A percentile compares a stretch with the other conserved stretches of the same genome.
Evolutionary conservation across 2,329 filamentous ascomycete genomes (phyloP).

Genomic region (Sclerotinia subarctica): DNA sequence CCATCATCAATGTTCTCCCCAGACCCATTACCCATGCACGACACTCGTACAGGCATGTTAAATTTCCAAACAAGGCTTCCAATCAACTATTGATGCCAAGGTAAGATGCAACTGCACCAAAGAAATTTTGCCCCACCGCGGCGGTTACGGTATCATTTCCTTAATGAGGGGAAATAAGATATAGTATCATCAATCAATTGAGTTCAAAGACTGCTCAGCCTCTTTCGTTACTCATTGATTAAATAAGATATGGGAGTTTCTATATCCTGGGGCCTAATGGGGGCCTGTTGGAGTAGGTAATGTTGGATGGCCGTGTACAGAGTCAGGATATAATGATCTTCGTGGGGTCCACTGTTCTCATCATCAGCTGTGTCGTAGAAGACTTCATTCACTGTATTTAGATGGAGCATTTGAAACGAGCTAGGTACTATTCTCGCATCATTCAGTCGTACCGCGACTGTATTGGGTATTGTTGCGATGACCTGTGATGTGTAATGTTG

Average conservation of each 20-base stretch:
- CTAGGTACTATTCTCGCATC: neutral
- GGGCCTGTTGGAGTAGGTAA: neutral
- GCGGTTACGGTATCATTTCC: conserved; percentile 1
- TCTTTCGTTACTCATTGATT: neutral
- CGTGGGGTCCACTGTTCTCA: neutral
- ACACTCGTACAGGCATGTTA: neutral
- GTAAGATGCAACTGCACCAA: neutral
- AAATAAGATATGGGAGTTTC: neutral
- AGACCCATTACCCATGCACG: neutral
- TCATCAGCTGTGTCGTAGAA: neutral
- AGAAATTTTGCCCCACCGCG: neutral
- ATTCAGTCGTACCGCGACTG: neutral
- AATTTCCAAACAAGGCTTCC: neutral
- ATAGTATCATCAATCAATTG: too few species aligned
- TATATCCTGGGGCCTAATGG: neutral
- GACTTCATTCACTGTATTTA: neutral
- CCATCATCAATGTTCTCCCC: neutral
- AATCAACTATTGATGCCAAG: neutral
- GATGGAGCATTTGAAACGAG: neutral
- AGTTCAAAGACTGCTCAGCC: neutral
- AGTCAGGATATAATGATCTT: neutral
- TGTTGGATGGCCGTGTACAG: neutral
- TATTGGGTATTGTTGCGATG: neutral
- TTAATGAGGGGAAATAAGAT: neutral
- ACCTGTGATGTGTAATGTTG: too few species aligned